Evolutionary conservation across 805 yeast genomes (phyloP), one percentile per base, ranked within the genome.

Genomic region (Helenozyma baotianmanensis): DNA sequence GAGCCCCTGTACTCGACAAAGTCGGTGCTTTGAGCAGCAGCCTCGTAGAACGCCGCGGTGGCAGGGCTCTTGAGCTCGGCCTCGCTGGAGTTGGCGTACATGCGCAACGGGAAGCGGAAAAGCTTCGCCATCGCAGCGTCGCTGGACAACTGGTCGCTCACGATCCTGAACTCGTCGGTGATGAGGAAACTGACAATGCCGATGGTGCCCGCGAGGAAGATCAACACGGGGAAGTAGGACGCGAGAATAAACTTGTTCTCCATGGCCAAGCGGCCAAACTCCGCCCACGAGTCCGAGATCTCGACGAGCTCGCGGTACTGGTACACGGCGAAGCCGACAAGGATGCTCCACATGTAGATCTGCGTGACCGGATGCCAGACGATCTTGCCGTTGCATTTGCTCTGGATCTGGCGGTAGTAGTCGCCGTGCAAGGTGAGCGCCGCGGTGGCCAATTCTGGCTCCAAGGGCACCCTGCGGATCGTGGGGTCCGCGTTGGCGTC

Each of bases 371-470:
- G 74, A 50, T 70, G 71, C 63, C 68, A 68, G 29, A 76, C 64
- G 24, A 76, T 47, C 28, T 49, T 47, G 37, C 51, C 66, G 50
- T 72, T 74, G 33, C 76, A 62, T 16, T 55, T 39, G 2, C 78
- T 57, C 48, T 75, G 80, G 24, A 62, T 51, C 41, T 62, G 67
- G 15, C 71, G 51, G 35, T 74, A 60, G 43, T 68, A 76, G 52
- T 83, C 92, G 36, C 83, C 76, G 19, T 80, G 76, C 38, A 82
- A 56, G 36, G 75, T 78, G 34, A 80, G 50, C 1, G 80, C 74
- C 9, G 83, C 83, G 27, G 74, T 72, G 1, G 81, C 65, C 25
- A 68, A 64, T 19, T 72, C 75, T 1, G 89, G 89, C 6, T 61
- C 63, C 31, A 84, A 61, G 2, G 57, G 53, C 1, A 72, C 48